These are phyloP conservation scores for Tylopilus cervinicoccineus DNA, from an alignment of 768 basidiomycete genomes.

Conservation along the genomic window DNA sequence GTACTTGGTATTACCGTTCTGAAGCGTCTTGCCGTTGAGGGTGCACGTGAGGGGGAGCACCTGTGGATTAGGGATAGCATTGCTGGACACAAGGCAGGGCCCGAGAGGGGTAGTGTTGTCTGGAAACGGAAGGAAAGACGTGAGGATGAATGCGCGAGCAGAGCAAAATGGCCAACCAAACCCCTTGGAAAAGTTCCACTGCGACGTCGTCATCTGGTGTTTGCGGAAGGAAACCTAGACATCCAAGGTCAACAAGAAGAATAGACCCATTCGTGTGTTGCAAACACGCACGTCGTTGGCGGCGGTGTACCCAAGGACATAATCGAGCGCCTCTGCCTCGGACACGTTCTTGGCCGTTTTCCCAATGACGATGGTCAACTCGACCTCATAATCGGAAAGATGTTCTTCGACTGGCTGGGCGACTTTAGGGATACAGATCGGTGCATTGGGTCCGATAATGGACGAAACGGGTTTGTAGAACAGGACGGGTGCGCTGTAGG, in stretches of 20 bases:
- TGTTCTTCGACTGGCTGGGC: constrained; percentile 70
- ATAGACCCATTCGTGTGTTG: not conserved
- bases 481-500: constrained; percentile 57
- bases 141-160: not conserved
- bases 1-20: constrained; percentile 77
- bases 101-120: constrained; percentile 61
- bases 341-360: constrained; percentile 76
- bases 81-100: constrained; percentile 71
- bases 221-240: constrained; percentile 68
- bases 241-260: not conserved
- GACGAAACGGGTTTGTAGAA: constrained; percentile 77
- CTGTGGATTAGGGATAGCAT: constrained; percentile 63
- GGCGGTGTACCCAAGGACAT: constrained; percentile 79
- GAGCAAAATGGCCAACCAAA: constrained; percentile 51
- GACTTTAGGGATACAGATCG: constrained; percentile 59
- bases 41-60: constrained; percentile 55
- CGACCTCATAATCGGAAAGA: constrained; percentile 79
- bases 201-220: constrained; percentile 74
- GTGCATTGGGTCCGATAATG: constrained; percentile 66
- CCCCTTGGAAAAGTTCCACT: constrained; percentile 87
- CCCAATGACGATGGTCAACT: constrained; percentile 79
- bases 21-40: constrained; percentile 64
- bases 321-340: constrained; percentile 78
- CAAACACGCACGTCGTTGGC: constrained; percentile 62
- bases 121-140: not conserved